A percentile compares a stretch with the other conserved stretches of the same genome.
phyloP scores from a whole-genome alignment of 371 early-diverging fungal genomes.

The Apophysomyces trapeziformis region DNA sequence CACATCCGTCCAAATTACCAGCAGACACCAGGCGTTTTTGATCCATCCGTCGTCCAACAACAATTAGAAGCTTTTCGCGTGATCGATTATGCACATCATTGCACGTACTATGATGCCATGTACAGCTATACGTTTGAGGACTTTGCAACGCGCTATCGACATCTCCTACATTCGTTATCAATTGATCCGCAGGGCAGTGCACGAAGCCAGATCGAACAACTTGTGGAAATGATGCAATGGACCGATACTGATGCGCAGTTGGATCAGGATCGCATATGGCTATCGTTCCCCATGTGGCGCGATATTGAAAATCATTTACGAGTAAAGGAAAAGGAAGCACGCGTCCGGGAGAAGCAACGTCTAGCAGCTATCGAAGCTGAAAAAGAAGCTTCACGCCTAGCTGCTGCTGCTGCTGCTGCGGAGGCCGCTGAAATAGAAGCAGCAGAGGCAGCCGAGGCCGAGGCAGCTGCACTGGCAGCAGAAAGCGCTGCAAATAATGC shows the following conservation, averaged over 20 bases:
- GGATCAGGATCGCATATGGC: conserved; percentile 60
- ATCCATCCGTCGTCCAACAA: conserved; percentile 36
- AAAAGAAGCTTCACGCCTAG: conserved; percentile 34
- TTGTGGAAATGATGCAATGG: conserved; percentile 45
- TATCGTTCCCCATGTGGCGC: conserved; percentile 74
- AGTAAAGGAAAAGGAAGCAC: conserved; percentile 68
- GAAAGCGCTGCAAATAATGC: conserved; percentile 28
- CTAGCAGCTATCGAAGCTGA: conserved; percentile 30
- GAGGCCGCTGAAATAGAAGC: conserved; percentile 37
- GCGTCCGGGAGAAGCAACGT: conserved; percentile 45
- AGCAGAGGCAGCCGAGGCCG: conserved; percentile 24
- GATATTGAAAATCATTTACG: conserved; percentile 77
- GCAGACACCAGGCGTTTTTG: conserved; percentile 32
- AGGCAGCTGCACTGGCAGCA: conserved; percentile 39
- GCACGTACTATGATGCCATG: conserved; percentile 29
- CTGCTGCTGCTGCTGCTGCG: conserved; percentile 36
- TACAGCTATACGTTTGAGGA: conserved; percentile 52
- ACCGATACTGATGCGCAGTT: conserved; percentile 34
- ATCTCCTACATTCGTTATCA: conserved; percentile 19
- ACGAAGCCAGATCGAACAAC: conserved; percentile 4
- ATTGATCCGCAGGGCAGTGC: conserved; percentile 9
- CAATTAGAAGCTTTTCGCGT: conserved; percentile 52
- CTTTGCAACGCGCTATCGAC: conserved; percentile 60
- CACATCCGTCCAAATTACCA: conserved; percentile 54
- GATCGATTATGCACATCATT: conserved; percentile 34